Conservation (phyloP, 1,284 basidiomycete genomes). For the Somion occarium region DNA sequence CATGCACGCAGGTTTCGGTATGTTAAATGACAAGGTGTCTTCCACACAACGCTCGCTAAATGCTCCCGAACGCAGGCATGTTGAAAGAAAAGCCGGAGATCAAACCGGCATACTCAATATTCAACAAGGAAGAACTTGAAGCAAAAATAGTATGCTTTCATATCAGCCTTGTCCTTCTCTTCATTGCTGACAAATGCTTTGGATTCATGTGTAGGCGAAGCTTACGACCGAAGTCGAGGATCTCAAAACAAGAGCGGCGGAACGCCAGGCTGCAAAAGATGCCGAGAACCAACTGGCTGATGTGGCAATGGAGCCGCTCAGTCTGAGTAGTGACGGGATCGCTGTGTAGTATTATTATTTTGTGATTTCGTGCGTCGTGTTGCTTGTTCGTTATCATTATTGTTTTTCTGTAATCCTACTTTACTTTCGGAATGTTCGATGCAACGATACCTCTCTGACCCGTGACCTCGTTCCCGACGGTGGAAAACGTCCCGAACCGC, state of each 20-base stretch:
- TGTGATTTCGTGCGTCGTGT: too few species aligned
- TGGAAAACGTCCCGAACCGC: too few species aligned
- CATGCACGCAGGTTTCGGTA: slow-evolving; percentile 63
- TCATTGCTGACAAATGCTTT: slow-evolving; percentile 4
- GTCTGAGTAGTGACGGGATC: neutral
- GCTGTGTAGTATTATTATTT: too few species aligned
- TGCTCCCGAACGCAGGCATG: slow-evolving; percentile 33
- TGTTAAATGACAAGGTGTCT: slow-evolving; percentile 12
- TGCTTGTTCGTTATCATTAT: too few species aligned
- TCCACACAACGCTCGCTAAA: neutral
- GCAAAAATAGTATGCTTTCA: slow-evolving; percentile 45
- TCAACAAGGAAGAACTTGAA: slow-evolving; percentile 55
- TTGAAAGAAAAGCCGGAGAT: slow-evolving; percentile 34
- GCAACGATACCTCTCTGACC: too few species aligned
- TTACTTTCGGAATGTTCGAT: too few species aligned
- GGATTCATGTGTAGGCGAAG: slow-evolving; percentile 33
- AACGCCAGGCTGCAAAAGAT: slow-evolving; percentile 16
- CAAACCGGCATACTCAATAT: slow-evolving; percentile 51
- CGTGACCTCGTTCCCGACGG: too few species aligned
- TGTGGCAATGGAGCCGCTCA: slow-evolving; percentile 21
- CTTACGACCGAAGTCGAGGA: slow-evolving; percentile 45
- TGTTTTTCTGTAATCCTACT: too few species aligned
- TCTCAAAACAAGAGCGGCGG: slow-evolving; percentile 30
- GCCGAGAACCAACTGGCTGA: slow-evolving; percentile 16
- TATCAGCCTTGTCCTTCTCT: too few species aligned